These are phyloP conservation scores for Starmerella geochares DNA, from an alignment of 805 yeast genomes.

Conservation along the genomic window DNA sequence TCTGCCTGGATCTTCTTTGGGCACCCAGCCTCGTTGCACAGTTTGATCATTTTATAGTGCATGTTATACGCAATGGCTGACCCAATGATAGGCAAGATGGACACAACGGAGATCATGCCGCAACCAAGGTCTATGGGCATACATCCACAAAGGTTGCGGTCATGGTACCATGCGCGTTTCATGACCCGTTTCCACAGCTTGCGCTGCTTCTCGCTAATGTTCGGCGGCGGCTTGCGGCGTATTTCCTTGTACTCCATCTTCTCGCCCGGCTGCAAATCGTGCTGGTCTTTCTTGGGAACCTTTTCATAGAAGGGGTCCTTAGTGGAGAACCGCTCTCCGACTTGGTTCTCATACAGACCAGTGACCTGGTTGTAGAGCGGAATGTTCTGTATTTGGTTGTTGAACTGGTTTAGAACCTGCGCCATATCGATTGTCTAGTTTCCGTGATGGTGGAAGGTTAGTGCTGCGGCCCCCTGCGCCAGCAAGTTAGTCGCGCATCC, in stretches of 20 bases:
- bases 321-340: constrained; percentile 53
- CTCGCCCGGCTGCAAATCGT: constrained; percentile 24
- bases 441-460: not conserved
- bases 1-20: constrained; percentile 54
- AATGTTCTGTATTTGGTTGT: constrained; percentile 33
- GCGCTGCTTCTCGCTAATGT: constrained; percentile 48
- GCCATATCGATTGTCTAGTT: not conserved
- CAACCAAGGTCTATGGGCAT: constrained; percentile 57
- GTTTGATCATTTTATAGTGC: constrained; percentile 55
- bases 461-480: not conserved
- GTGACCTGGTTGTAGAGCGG: constrained; percentile 51
- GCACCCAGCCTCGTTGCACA: constrained; percentile 50
- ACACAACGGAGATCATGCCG: constrained; percentile 66
- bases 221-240: constrained; percentile 40
- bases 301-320: constrained; percentile 34
- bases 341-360: constrained; percentile 55
- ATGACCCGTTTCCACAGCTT: constrained; percentile 66
- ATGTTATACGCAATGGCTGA: constrained; percentile 70
- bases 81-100: constrained; percentile 73
- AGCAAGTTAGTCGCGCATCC: not conserved
- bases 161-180: constrained; percentile 76
- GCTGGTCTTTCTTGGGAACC: constrained; percentile 36
- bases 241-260: constrained; percentile 41
- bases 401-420: constrained; percentile 16
- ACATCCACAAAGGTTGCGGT: constrained; percentile 47